These are phyloP conservation scores for Diaporthe caulivora DNA, from an alignment of 2,329 filamentous ascomycete genomes.

Conservation along the genomic window DNA sequence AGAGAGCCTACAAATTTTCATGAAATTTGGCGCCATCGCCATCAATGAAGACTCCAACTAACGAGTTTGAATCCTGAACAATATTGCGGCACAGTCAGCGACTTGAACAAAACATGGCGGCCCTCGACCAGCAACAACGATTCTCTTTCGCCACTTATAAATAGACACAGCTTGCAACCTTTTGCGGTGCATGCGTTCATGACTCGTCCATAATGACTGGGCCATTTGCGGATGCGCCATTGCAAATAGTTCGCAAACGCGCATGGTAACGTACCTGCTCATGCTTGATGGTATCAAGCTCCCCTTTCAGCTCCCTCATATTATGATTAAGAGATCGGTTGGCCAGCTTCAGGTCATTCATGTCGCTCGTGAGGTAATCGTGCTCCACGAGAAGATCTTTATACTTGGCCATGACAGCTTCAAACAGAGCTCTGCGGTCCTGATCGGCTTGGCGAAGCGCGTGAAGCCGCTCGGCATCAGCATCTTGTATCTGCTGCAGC, in stretches of 20 bases:
- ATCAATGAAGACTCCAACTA: conserved; percentile 3
- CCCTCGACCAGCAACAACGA: too few species aligned
- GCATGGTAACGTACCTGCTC: neutral
- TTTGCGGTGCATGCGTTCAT: neutral
- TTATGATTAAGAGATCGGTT: neutral
- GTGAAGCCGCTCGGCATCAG: neutral
- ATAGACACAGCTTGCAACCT: neutral
- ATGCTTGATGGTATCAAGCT: neutral
- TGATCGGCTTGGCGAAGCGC: neutral
- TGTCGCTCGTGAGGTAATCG: neutral
- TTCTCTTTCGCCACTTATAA: neutral
- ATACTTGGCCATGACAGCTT: neutral
- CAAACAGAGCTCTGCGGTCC: conserved; percentile 2
- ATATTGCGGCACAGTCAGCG: neutral
- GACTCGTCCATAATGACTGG: neutral
- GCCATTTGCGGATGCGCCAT: neutral
- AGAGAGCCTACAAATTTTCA: neutral
- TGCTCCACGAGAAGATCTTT: neutral
- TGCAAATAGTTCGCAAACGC: neutral
- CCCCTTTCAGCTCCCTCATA: neutral
- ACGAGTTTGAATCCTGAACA: neutral
- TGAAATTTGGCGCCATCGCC: conserved; percentile 2
- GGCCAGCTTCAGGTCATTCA: neutral
- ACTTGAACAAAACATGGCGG: too few species aligned
- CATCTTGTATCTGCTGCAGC: conserved; percentile 5